Evolutionary conservation across 306 rosid genomes (phyloP), one percentile per base, ranked within the genome.

Genomic region (Sicyos baderoa): DNA sequence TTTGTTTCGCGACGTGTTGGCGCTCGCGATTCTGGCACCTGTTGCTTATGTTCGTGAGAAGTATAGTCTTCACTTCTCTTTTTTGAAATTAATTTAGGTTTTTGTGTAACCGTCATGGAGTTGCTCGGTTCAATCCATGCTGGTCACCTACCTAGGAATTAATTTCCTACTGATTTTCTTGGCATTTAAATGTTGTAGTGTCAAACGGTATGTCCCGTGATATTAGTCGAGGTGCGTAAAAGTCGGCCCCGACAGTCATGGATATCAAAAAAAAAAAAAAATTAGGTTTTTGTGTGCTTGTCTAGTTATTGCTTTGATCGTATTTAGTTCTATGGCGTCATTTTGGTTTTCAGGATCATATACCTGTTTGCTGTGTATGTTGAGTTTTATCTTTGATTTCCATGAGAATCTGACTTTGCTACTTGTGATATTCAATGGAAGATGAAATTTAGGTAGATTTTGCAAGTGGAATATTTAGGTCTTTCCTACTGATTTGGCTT

Each of bases 11-110:
- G 86, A 86, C 79, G 83, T 84, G 27, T 23, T 86, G 74, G 89
- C 91, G 18, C 79, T 86, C 25, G 11, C 77, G 52, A 80, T 86
- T 40, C 89, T 86, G 23, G 84, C 84, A 11, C 91, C 91, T 32
- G 10, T 80, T 22, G 89, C 91, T 76, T 82, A 79, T 71, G 48
- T 84, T 74, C 91, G 88, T 69, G 96, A 91, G 81, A 89, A 84
- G 96, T 89, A 82, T 61, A 70, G 2, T 59, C 18, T 29, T 11
- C 53, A 45, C 6, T 47, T 65, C 5, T 72, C 42, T 25, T 66
- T 58, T 13, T n/a, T 62, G 16, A 62, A 11, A 62, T 62, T 17
- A 11, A 9, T 52, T 70, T 10, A n/a, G 27, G 37, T 29, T 51
- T 23, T 61, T 2, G 14, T 52, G 16, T n/a, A n/a, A n/a, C n/a